Evolutionary conservation across 805 yeast species (phyloP), one percentile per base, ranked within the genome.

Genomic region (Pichia manshurica): DNA sequence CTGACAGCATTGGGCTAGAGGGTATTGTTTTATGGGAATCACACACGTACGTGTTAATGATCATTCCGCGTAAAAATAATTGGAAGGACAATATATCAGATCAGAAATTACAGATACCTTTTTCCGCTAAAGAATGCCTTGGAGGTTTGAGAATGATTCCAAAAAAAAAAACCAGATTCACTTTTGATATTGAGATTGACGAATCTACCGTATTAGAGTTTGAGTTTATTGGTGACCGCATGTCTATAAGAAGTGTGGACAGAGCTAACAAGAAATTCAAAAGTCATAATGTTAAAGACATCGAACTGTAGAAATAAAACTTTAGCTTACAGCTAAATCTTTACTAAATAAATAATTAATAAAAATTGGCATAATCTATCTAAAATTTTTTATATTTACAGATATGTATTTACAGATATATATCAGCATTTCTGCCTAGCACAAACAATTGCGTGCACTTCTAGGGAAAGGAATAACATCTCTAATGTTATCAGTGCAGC

Each of bases 401-500:
- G 10, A 25, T 10, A 10, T 7, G 7, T 25, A 25, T 25, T 25
- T 25, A 36, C 22, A 13, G 13, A 29, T 29, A 33, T 36, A 12
- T 36, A 36, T 16, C 12, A 36, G 21, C 7, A 19, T 36, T 36
- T 36, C 22, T 7, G 13, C 7, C 48, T 58, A 76, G 51, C 82
- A 77, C 2, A 63, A 64, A 54, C 81, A 75, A 49, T 68, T 74
- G 16, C 73, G 66, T 20, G 81, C 82, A 42, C 84, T 78, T 54
- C 99, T 71, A 2, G 96, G 90, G 62, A 91, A 90, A 2, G 96
- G 87, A 20, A 87, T 81, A 8, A 86, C 85, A 57, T 93, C 99
- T 55, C 86, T 75, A 38, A 93, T 79, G 60, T 90, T 93, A 28
- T 83, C 90, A 17, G 83, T 71, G 3, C 82, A 88, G 7, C 81